A percentile compares a stretch with the other conserved stretches of the same genome.
These are phyloP conservation scores for Leccinellum rugosiceps DNA, from an alignment of 768 basidiomycete genomes.

Conservation along the genomic window DNA sequence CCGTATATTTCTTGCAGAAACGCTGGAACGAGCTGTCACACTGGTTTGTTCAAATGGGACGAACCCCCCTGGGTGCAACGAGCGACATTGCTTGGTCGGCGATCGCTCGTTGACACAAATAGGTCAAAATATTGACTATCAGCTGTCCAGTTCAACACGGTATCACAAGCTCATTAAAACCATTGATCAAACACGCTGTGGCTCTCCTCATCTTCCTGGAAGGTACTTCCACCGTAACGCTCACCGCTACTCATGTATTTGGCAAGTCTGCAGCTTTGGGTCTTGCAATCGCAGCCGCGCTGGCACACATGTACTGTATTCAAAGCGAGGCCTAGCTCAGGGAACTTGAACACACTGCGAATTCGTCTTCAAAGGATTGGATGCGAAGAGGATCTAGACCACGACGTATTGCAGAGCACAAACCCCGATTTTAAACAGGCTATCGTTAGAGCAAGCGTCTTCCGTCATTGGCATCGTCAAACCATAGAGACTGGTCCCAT, in stretches of 20 bases:
- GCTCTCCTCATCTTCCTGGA: constrained; percentile 93
- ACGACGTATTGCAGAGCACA: too few relatives aligned
- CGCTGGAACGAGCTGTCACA: constrained; percentile 61
- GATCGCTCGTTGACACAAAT: too few relatives aligned
- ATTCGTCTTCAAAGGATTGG: constrained; percentile 97
- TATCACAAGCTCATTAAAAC: constrained; percentile 88
- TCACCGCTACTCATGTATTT: constrained; percentile 92
- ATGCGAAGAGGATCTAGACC: constrained; percentile 97
- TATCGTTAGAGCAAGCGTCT: too few relatives aligned
- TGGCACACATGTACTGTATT: constrained; percentile 92
- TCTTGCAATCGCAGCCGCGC: constrained; percentile 86
- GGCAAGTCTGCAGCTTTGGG: constrained; percentile 97
- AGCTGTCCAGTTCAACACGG: too few relatives aligned
- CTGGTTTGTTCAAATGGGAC: constrained; percentile 37
- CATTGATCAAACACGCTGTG: constrained; percentile 90
- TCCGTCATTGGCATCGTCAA: too few relatives aligned
- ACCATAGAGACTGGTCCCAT: too few relatives aligned
- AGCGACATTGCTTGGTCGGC: constrained; percentile 57
- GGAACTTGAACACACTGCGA: constrained; percentile 94
- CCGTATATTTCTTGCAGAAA: constrained; percentile 93
- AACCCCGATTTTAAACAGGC: too few relatives aligned
- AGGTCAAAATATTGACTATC: too few relatives aligned
- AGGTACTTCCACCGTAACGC: constrained; percentile 89
- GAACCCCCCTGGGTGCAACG: constrained; percentile 39
- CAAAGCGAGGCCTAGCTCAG: constrained; percentile 97